Conservation (phyloP, 352 stramenopile species). For the Pythium dissotocum region DNA sequence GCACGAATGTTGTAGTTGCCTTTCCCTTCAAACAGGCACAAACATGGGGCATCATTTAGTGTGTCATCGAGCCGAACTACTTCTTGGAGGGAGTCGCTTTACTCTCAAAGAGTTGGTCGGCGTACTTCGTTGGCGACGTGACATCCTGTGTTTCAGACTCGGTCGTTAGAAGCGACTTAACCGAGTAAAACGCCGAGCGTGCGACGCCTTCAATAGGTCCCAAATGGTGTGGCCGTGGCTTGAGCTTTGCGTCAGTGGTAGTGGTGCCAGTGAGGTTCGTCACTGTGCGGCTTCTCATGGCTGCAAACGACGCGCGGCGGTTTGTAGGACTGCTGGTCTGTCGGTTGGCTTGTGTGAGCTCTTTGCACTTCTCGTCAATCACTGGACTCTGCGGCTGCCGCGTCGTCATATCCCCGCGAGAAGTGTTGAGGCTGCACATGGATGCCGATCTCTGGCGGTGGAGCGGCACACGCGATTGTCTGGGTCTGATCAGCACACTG, state of each 20-base stretch:
- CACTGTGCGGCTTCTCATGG: neutral
- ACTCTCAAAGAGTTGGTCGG: constrained; percentile 24
- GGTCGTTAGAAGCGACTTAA: constrained; percentile 14
- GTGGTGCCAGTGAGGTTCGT: neutral
- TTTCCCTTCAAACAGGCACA: too few species aligned
- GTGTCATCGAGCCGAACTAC: neutral
- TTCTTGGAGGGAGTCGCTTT: neutral
- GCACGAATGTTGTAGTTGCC: too few species aligned
- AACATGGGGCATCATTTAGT: too few species aligned
- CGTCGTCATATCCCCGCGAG: neutral
- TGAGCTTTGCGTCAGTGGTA: neutral
- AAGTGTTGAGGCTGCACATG: constrained; percentile 11
- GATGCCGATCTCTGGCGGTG: constrained; percentile 5
- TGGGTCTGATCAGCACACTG: neutral
- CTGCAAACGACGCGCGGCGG: constrained; percentile 5
- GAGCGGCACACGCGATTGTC: neutral
- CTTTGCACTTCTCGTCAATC: neutral
- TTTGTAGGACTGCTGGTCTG: neutral
- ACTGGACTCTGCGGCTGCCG: neutral
- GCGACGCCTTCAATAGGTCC: neutral
- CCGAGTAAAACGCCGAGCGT: neutral
- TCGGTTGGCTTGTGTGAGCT: neutral
- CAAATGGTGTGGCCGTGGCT: neutral
- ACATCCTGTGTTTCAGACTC: neutral
- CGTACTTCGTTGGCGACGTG: constrained; percentile 21